Evolutionary conservation across 164 flowering plant genomes (phyloP), one percentile per base, ranked within the genome.

Genomic region (Cinnamomum micranthum): DNA sequence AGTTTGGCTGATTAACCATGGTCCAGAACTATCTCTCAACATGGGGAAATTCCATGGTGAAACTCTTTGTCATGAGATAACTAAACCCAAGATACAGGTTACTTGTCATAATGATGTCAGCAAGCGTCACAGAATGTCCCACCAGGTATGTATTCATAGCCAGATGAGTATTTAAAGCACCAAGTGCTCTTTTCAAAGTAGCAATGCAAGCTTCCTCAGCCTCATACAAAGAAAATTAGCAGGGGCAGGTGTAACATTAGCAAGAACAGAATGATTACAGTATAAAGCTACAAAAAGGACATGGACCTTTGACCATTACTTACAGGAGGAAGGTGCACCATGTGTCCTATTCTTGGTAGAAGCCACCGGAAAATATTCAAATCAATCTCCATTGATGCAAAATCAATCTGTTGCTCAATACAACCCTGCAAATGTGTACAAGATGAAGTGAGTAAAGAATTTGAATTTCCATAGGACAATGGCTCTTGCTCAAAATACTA

Each of bases 1-100:
- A 81, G 33, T 87, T 86, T 67, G 98, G 99, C 64, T 95, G 97
- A 81, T 93, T 89, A 59, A 88, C 94, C 89, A 95, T 65, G 52
- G 99, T 93, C 99, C 99, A 95, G 66, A 93, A 93, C 83, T 95
- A 95, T 70, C 99, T 89, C 84, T 95, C 99, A 27, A 95, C 94
- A 75, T 95, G 96, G 17, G 97, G 97, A 70, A 90, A 92, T 67
- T 89, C 98, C 0, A 90, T 87, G n/a, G 97, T 91, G 71, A 95
- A 92, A 74, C 80, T 90, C 87, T 92, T 90, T 2, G 89, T 88
- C 88, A 91, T 55, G 72, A 91, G 6, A 1, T 9, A 28, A 23
- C 25, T 71, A 60, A 90, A 90, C 41, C 98, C 99, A 50, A 75
- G 0, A 58, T 20, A 67, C 79, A 95, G 76, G 75, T 88, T 95